A percentile compares a stretch with the other conserved stretches of the same genome.
Conservation (phyloP, 2,329 filamentous ascomycete genomes). For the Neophaeococcomyces aloes region DNA sequence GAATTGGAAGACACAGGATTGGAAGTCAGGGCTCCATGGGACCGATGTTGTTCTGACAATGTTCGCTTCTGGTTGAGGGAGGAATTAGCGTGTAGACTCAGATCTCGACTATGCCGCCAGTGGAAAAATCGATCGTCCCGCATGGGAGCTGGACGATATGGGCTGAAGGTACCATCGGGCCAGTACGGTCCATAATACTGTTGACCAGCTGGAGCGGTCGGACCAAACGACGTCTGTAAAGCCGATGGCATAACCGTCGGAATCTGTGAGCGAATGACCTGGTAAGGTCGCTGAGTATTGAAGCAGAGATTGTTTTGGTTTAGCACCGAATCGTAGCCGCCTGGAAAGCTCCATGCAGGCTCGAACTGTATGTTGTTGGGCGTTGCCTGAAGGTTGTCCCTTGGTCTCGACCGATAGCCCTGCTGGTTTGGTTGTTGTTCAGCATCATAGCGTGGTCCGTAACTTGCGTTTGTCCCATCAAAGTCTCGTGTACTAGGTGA, state of each 20-base stretch:
- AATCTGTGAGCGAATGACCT: conserved; percentile 40
- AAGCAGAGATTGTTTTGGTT: conserved; percentile 44
- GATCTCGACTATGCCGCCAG: conserved; percentile 5
- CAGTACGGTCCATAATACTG: conserved; percentile 53
- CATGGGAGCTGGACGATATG: conserved; percentile 49
- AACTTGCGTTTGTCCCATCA: conserved; percentile 25
- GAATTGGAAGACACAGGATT: no score
- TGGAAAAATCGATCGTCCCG: conserved; percentile 41
- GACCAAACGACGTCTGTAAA: conserved; percentile 47
- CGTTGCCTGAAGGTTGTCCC: background rate
- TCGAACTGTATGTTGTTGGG: conserved; percentile 1
- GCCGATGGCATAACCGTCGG: conserved; percentile 51
- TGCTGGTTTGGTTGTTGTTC: background rate
- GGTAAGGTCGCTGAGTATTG: conserved; percentile 29
- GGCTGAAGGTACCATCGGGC: conserved; percentile 52
- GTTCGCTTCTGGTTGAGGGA: background rate
- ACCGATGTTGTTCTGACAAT: background rate
- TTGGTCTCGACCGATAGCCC: background rate
- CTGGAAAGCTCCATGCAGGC: conserved; percentile 22
- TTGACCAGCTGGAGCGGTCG: conserved; percentile 47
- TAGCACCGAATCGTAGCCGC: conserved; percentile 50
- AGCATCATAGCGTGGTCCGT: background rate
- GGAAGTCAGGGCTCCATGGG: no score
- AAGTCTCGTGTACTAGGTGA: conserved; percentile 28
- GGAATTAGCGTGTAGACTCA: background rate